Evolutionary conservation across 192 early-diverging fungal genomes (phyloP).

Genomic region (Gonapodya prolifera): DNA sequence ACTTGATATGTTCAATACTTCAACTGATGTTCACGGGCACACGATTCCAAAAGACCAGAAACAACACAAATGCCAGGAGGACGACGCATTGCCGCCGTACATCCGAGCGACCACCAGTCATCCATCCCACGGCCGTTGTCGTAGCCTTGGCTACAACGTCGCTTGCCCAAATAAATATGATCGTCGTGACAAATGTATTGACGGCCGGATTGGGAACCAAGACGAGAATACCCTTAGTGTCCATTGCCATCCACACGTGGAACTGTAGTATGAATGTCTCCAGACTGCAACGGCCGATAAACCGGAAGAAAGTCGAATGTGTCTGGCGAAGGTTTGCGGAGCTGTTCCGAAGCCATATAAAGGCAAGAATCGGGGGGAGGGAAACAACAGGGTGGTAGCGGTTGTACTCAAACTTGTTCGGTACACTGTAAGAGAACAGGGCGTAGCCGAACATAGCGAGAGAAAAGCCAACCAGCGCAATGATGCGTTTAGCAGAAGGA

Average conservation of each 20-base stretch:
- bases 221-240: conserved; percentile 60
- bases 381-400: conserved; percentile 51
- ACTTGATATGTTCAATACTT: no score
- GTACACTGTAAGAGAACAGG: conserved; percentile 29
- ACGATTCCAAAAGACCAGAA: no score
- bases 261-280: conserved; percentile 72
- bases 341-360: conserved; percentile 54
- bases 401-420: conserved; percentile 51
- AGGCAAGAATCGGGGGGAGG: conserved; percentile 41
- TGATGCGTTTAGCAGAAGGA: no score
- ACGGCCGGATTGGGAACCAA: conserved; percentile 25
- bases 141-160: no score
- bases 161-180: no score
- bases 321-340: conserved; percentile 35
- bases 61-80: no score
- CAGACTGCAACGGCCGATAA: conserved; percentile 48
- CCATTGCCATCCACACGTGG: conserved; percentile 62
- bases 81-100: no score
- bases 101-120: no score
- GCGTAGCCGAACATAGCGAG: conserved; percentile 38
- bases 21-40: no score
- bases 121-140: no score
- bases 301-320: conserved; percentile 36
- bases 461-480: conserved; percentile 18
- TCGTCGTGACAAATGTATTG: no score